Base-by-base conservation (phyloP, 345 rosid genomes). In the Dipteronia dyeriana region DNA sequence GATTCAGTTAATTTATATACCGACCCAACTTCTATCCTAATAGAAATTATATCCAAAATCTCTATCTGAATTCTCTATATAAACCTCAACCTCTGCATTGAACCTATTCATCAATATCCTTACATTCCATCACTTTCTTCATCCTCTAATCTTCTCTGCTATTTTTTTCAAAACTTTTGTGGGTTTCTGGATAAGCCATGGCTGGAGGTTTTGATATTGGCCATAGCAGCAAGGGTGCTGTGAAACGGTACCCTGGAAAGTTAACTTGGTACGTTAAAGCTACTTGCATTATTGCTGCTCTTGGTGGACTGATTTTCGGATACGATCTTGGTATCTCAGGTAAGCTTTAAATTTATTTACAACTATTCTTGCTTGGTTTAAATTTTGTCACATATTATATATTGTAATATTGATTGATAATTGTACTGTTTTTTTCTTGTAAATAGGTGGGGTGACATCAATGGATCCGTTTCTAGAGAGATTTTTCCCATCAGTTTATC, bases 391-490 rank as follows among this genome's bases (percentile, higher is more conserved):
- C 16, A 49, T n/a, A n/a, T n/a, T n/a, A n/a, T n/a, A n/a, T 14
- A 49, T 4, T 49, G n/a, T n/a, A n/a, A 49, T 13, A 49, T 41
- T n/a, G n/a, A 41, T 41, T 41, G 10, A 14, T 49, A 49, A 49
- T 5, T 26, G 7, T 14, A 59, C 38, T 34, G 38, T 34, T 34
- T 34, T 34, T 34, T 34, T 16, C 19, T 4, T 34, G 38, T 34
- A 34, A n/a, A 22, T 34, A 82, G 85, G 89, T 71, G 90, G 92
- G 1, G 90, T 89, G 70, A 89, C 92, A n/a, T 84, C 92, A 14
- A 89, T 89, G 92, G 78, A 77, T 16, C 78, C 84, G 12, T 87
- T 87, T 70, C 75, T 89, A 61, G 57, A 14, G 22, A 79, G 76
- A 26, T 86, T 89, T 51, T 87, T 89, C 79, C 89, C 86, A 11